These are phyloP conservation scores for Elaeis oleifera DNA, from an alignment of 202 grass and related monocot genomes.

Conservation along the genomic window DNA sequence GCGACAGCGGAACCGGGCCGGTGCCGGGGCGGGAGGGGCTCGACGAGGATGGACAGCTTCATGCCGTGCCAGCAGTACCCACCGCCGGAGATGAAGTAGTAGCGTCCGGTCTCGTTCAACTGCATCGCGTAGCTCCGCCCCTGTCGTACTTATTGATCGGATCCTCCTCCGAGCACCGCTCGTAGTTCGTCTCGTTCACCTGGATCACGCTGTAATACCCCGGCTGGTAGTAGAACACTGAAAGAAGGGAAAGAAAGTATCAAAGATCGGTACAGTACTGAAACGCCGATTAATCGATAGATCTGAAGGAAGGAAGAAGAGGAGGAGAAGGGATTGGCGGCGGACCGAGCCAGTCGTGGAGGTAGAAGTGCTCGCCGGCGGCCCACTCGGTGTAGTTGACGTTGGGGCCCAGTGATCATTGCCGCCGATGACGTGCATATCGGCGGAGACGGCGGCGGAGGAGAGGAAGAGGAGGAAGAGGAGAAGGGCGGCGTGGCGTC, in stretches of 20 bases:
- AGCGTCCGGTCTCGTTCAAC: constrained; percentile 16
- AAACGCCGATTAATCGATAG: neutral
- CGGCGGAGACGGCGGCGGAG: neutral
- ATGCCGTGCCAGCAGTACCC: constrained; percentile 16
- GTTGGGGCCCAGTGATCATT: constrained; percentile 6
- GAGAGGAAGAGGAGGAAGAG: too few relatives aligned
- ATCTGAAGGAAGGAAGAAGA: neutral
- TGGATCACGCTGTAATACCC: constrained; percentile 11
- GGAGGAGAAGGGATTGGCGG: neutral
- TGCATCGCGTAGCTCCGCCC: constrained; percentile 18
- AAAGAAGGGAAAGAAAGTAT: neutral
- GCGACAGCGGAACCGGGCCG: neutral
- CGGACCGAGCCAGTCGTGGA: constrained; percentile 17
- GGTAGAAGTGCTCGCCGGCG: constrained; percentile 5
- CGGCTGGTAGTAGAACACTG: constrained; percentile 20
- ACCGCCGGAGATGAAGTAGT: constrained; percentile 21
- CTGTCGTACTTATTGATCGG: constrained; percentile 16
- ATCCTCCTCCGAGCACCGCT: constrained; percentile 5
- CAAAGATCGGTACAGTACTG: neutral
- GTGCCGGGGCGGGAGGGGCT: neutral
- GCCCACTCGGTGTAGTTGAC: constrained; percentile 19
- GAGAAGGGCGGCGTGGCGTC: too few relatives aligned
- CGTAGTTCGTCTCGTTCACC: constrained; percentile 16
- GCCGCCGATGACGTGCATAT: constrained; percentile 5
- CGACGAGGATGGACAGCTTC: constrained; percentile 4